Evolutionary conservation across 345 rosid genomes (phyloP).

Genomic region (Dovyalis caffra): DNA sequence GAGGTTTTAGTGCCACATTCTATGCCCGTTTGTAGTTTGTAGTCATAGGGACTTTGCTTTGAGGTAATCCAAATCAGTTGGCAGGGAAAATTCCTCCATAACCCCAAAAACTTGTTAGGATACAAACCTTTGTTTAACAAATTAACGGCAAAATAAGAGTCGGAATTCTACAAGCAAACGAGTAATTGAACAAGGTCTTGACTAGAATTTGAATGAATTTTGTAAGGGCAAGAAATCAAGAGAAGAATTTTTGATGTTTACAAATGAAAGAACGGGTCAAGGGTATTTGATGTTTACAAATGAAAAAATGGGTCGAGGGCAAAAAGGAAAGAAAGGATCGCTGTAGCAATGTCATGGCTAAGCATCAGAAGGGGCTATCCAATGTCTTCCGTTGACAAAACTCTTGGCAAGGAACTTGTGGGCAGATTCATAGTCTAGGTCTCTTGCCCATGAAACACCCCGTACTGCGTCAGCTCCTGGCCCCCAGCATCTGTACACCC

Average conservation of each 20-base stretch:
- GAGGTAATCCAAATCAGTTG: neutral
- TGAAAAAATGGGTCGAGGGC: too few relatives aligned
- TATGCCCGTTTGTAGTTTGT: neutral
- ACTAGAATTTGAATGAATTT: neutral
- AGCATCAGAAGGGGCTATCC: conserved; percentile 79
- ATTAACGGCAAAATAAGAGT: too few relatives aligned
- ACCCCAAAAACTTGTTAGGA: too few relatives aligned
- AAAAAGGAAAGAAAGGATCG: too few relatives aligned
- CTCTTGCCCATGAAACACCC: conserved; percentile 87
- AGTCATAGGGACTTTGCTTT: neutral
- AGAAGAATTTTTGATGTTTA: too few relatives aligned
- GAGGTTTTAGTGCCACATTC: neutral
- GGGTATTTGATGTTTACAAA: too few relatives aligned
- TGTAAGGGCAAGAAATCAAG: neutral
- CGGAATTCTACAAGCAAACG: too few relatives aligned
- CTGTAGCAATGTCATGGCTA: conserved; percentile 11
- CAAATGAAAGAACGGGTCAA: too few relatives aligned
- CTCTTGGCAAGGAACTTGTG: conserved; percentile 84
- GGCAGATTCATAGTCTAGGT: conserved; percentile 72
- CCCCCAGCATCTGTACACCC: conserved; percentile 84
- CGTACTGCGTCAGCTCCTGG: conserved; percentile 78
- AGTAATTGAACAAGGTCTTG: too few relatives aligned
- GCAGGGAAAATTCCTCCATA: neutral
- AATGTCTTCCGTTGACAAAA: conserved; percentile 90
- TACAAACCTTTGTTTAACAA: too few relatives aligned